Conservation (phyloP, 345 rosid genomes). For the Gossypium mustelinum region DNA sequence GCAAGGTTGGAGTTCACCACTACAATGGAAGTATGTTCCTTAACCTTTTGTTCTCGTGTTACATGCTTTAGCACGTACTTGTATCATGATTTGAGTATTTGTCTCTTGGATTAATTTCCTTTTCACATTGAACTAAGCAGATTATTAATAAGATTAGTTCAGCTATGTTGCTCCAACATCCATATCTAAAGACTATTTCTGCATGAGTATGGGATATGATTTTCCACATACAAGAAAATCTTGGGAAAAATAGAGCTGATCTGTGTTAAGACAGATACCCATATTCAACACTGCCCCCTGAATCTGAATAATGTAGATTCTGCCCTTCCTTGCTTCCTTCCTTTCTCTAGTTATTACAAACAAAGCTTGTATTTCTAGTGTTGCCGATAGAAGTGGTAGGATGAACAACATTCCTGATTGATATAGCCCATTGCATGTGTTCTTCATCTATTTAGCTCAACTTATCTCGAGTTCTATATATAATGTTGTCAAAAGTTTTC, state of each 20-base stretch:
- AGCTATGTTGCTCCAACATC: not conserved
- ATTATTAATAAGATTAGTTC: not conserved
- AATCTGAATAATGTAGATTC: too few species aligned
- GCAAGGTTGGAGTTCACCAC: constrained; percentile 79
- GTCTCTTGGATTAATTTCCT: not conserved
- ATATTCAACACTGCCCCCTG: too few species aligned
- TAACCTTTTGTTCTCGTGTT: not conserved
- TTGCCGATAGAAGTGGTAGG: not conserved
- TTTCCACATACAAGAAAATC: too few species aligned
- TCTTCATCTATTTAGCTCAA: not conserved
- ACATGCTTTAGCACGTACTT: not conserved
- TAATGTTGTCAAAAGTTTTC: not conserved
- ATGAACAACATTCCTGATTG: not conserved
- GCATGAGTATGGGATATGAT: too few species aligned
- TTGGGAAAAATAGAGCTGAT: too few species aligned
- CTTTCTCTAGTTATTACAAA: not conserved
- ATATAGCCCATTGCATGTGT: not conserved
- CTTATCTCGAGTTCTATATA: not conserved
- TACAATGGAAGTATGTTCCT: constrained; percentile 63
- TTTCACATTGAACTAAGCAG: not conserved
- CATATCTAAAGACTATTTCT: too few species aligned
- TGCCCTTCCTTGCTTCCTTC: not conserved
- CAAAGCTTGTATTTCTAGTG: not conserved
- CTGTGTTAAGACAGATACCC: not conserved
- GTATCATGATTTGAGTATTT: not conserved